Percentiles rank a stretch among this genome's conserved stretches.
Conservation (phyloP, 116 monocot species). For the Phalaenopsis hybrid region DNA sequence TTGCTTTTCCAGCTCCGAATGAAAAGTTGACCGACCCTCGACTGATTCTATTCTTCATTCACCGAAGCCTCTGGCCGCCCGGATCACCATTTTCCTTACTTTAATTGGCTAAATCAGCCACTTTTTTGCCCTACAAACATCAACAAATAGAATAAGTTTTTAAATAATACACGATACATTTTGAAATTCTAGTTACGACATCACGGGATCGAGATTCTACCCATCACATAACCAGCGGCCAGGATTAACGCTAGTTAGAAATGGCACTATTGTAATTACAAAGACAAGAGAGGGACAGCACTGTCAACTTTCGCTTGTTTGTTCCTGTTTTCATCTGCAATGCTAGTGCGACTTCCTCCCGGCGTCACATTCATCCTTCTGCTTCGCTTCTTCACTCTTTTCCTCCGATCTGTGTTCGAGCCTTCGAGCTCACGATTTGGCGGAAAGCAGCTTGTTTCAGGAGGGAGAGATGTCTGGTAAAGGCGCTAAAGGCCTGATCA, state of each 20-base stretch:
- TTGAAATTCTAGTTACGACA: not conserved
- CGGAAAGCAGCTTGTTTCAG: not conserved
- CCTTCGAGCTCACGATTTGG: not conserved
- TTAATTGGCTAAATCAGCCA: too few relatives aligned
- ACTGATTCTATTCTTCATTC: too few relatives aligned
- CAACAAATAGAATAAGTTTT: too few relatives aligned
- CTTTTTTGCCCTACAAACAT: too few relatives aligned
- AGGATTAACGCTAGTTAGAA: not conserved
- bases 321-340: not conserved
- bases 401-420: not conserved
- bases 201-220: not conserved
- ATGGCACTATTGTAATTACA: not conserved
- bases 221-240: not conserved
- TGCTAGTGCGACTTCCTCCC: not conserved
- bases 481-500: constrained; percentile 56
- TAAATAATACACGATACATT: too few relatives aligned
- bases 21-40: too few relatives aligned
- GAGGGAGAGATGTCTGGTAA: constrained; percentile 51
- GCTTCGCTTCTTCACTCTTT: not conserved
- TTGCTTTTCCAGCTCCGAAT: too few relatives aligned
- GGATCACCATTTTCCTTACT: too few relatives aligned
- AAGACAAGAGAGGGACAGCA: not conserved
- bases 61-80: too few relatives aligned
- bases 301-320: not conserved
- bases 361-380: not conserved